Evolutionary conservation across 2,329 filamentous ascomycete genomes (phyloP), one percentile per base, ranked within the genome.

Genomic region (Fusarium robinianum): DNA sequence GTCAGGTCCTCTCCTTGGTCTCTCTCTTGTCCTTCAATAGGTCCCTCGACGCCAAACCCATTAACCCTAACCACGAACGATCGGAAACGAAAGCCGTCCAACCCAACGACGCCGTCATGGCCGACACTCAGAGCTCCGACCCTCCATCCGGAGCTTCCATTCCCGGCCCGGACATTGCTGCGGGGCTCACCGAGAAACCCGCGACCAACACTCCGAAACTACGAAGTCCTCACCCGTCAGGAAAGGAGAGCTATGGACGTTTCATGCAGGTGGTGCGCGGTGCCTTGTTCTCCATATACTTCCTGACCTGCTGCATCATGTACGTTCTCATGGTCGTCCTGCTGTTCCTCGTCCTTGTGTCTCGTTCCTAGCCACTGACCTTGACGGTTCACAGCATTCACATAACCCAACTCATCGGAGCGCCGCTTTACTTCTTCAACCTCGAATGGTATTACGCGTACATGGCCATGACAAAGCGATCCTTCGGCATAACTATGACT

Each of bases 391-490:
- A 32, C 35, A 86, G 83, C 11, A 82, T 87, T 60, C 79, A 81
- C 57, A 66, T 80, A 12, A 89, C 88, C 6, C 89, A 95, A 62
- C 76, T 90, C 51, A 71, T 95, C 45, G 90, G 90, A 22, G 70
- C 81, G 1, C 88, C 88, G 3, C 69, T 95, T 33, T 94, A 94
- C 64, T 78, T 84, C 49, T 72, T 90, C 61, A 86, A 90, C 64
- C 81, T 81, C 45, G 84, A 89, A 31, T 80, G 87, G 62, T 95
- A 89, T 72, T 87, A 95, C 68, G 80, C 84, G 51, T 95, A 90
- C 71, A 95, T 95, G 81, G 83, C 88, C 26, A 79, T 90, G 66
- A 94, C 89, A 8, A 95, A 95, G 68, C 82, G 88, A 62, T 88
- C 81, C 2, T 95, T 95, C 66, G 88, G 87, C 24, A 77, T 95